Evolutionary conservation across 208 protist species (phyloP).

Genomic region (Vickermania spadyakhi): DNA sequence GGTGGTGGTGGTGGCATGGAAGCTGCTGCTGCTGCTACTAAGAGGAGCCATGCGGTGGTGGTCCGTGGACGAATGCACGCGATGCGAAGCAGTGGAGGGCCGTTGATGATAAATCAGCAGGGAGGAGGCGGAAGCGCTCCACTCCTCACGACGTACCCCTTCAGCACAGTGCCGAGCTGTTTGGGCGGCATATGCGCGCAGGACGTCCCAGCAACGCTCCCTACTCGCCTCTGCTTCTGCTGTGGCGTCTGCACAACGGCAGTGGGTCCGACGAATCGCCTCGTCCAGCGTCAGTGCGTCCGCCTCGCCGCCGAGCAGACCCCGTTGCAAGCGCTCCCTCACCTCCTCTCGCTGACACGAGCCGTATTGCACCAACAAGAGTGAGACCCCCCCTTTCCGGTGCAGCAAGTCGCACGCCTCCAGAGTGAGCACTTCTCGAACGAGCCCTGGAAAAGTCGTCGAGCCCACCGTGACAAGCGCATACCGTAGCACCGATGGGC

Average conservation of each 20-base stretch:
- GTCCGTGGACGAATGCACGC: too few relatives aligned
- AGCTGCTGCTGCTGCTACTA: too few relatives aligned
- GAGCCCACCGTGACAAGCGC: conserved; percentile 87
- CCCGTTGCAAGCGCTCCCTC: not conserved
- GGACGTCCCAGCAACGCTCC: too few relatives aligned
- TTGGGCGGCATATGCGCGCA: too few relatives aligned
- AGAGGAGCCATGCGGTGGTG: too few relatives aligned
- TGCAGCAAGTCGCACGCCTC: conserved; percentile 27
- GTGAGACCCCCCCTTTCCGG: conserved; percentile 27
- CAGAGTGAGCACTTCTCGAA: conserved; percentile 31
- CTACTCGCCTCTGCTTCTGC: too few relatives aligned
- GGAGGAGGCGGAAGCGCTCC: too few relatives aligned
- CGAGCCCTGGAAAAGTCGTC: conserved; percentile 66
- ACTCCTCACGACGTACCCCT: too few relatives aligned
- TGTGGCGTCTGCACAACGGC: conserved; percentile 1
- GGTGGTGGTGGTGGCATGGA: too few relatives aligned
- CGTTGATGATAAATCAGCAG: too few relatives aligned
- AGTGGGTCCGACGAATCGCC: conserved; percentile 2
- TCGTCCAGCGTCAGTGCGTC: conserved; percentile 7
- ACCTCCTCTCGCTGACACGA: not conserved
- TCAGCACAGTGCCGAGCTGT: too few relatives aligned
- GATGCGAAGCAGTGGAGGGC: too few relatives aligned
- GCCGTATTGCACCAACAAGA: conserved; percentile 75
- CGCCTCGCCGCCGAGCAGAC: not conserved
- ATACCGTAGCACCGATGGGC: conserved; percentile 10